Base-by-base conservation (phyloP, 495 filamentous ascomycete species). In the Penicillium samsonianum region DNA sequence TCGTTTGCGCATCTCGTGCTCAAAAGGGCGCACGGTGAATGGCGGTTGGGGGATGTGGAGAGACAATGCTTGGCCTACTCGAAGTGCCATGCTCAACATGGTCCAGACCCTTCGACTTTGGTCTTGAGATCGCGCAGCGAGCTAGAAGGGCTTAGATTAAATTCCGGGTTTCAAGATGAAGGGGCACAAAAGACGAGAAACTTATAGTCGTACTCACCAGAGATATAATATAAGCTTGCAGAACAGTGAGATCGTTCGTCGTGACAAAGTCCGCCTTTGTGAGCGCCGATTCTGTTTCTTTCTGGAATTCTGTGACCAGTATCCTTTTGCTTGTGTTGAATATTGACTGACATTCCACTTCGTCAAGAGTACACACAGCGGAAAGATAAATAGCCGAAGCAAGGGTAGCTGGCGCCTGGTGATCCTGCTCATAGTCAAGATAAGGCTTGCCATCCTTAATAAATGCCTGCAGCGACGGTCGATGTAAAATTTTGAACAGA, bases 61-160 rank as follows among this genome's bases (percentile, higher is more conserved):
- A 20, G 81, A 87, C 22, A 90, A 70, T 10, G 85, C 81, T 64
- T 90, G 87, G 2, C 81, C 87, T 23, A 89, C 82, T 47, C 88
- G 80, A 5, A 90, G 80, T 0, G 82, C 85, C 43, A 91, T 80
- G 20, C 84, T 83, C 2, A 87, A 80, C 63, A 90, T 75, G 46
- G 81, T 84, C 81, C 82, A 84, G n/a, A 71, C 64, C 47, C 72
- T 66, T 51, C 72, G 65, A 53, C 64, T 70, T 56, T 70, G 68
- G 33, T 74, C 65, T 73, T 80, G 62, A 50, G 69, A 58, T 60
- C 73, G 62, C n/a, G 73, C 64, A 3, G 80, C 75, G 49, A 80
- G 71, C 66, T 79, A 64, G 41, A 63, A 40, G 62, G 41, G 4
- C 73, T 25, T 58, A 53, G 30, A 16, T 47, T 62, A 5, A 73